Evolutionary conservation across 495 filamentous ascomycete genomes (phyloP), one percentile per base, ranked within the genome.

Genomic region (Penicillium roqueforti): DNA sequence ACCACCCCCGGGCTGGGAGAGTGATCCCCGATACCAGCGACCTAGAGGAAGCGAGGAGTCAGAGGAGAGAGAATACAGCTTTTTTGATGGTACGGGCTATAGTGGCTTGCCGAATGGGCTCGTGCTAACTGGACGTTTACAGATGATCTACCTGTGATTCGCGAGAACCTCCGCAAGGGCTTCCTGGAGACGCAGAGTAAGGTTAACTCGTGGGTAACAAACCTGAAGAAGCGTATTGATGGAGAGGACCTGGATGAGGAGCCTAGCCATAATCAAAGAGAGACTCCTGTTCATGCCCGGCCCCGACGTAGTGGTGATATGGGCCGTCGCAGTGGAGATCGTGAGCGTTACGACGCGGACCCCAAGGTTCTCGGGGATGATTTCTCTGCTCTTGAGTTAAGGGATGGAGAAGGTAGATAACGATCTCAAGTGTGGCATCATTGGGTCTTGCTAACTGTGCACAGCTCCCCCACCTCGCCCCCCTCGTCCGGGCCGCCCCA

Each of bases 61-160:
- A 68, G 79, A 83, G 59, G 76, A 86, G 60, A 75, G 83, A 56
- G 85, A 89, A 44, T 89, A 86, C 62, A 96, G 83, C 73, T 97
- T 96, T 65, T 83, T 98, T 66, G 92, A 98, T 67, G 85, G 84
- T 87, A 69, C 16, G 65, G 42, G 29, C 1, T 51, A 40, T 39
- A 13, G 7, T 23, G 32, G 28, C 5, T 39, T 34, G 29, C 31
- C 9, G 13, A 7, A 37, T 51, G 38, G 3, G 34, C 45, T 23
- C 31, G 11, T 48, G 45, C 57, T 63, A 32, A 65, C 53, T 20
- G 32, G 25, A 10, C 34, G 37, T 36, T 36, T 49, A 50, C 60
- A 81, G 93, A 98, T 63, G 93, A 98, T 60, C 79, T 98, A 40
- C 93, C 93, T 3, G 85, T 92, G 43, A 97, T 98, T 67, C 86